Percentiles rank a stretch among this genome's conserved stretches.
Conservation (phyloP, 2,329 filamentous ascomycete species). For the Fusarium longipes region DNA sequence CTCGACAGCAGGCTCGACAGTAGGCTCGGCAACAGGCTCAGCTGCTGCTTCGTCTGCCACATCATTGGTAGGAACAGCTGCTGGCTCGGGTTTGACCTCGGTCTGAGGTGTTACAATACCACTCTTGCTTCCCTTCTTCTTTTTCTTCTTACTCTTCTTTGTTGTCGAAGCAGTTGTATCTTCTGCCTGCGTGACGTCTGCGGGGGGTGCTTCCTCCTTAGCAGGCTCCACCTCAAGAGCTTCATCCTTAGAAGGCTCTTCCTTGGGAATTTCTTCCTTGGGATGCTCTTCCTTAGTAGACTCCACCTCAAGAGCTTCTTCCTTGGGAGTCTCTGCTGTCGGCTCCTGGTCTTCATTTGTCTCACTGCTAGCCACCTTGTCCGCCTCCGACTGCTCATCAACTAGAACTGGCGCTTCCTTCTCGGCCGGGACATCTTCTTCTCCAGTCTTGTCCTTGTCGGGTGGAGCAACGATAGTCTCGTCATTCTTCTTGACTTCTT, state of each 20-base stretch:
- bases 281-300: not conserved
- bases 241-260: constrained; percentile 7
- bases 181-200: constrained; percentile 8
- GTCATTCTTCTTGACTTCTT: not conserved
- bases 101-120: constrained; percentile 1
- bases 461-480: not conserved
- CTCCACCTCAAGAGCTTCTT: constrained; percentile 2
- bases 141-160: constrained; percentile 25
- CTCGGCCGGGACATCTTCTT: not conserved
- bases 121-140: constrained; percentile 15
- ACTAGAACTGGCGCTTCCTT: not conserved
- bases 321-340: not conserved
- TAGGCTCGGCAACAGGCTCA: not conserved
- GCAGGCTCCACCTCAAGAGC: not conserved
- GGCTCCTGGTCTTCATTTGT: not conserved
- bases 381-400: constrained; percentile 3
- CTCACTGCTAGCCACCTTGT: constrained; percentile 2
- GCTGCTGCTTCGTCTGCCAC: not conserved
- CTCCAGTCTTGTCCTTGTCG: not conserved
- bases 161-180: not conserved
- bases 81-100: not conserved
- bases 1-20: not conserved
- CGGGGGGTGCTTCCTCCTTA: constrained; percentile 1
- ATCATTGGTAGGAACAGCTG: not conserved
- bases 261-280: not conserved